These are phyloP conservation scores for Hortaea sp. DNA, from an alignment of 2,329 filamentous ascomycete genomes.

Conservation along the genomic window DNA sequence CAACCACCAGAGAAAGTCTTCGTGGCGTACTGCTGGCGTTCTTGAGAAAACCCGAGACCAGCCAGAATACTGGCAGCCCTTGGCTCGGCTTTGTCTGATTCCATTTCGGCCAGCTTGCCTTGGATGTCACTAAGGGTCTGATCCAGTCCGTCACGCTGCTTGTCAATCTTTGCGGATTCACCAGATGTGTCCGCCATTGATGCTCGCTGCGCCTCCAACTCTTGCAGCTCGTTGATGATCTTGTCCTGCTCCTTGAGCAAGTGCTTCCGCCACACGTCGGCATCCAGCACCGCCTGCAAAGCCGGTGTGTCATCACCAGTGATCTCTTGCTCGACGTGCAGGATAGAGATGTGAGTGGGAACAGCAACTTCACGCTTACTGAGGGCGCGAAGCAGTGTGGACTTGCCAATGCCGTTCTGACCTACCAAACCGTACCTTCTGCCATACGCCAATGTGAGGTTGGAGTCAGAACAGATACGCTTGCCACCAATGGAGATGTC, in stretches of 20 bases:
- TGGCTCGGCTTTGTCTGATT: slow-evolving; percentile 95
- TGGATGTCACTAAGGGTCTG: slow-evolving; percentile 86
- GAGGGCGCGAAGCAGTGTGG: slow-evolving; percentile 83
- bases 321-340: slow-evolving; percentile 98
- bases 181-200: slow-evolving; percentile 83
- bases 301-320: slow-evolving; percentile 91
- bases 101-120: slow-evolving; percentile 89
- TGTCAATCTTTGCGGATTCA: slow-evolving; percentile 76
- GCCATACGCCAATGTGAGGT: slow-evolving; percentile 80
- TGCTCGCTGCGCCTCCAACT: slow-evolving; percentile 66
- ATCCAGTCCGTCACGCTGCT: slow-evolving; percentile 81
- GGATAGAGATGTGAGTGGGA: slow-evolving; percentile 94
- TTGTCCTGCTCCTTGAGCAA: slow-evolving; percentile 81
- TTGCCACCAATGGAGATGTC: slow-evolving; percentile 85
- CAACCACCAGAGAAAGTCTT: slow-evolving; percentile 99
- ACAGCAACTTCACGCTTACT: slow-evolving; percentile 89
- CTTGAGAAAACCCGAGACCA: slow-evolving; percentile 89
- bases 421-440: slow-evolving; percentile 94
- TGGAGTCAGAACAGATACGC: slow-evolving; percentile 85
- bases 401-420: slow-evolving; percentile 88
- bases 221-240: slow-evolving; percentile 64
- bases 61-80: slow-evolving; percentile 92
- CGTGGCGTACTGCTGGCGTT: slow-evolving; percentile 83
- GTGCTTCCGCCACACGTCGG: slow-evolving; percentile 97
- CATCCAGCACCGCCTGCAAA: slow-evolving; percentile 88